Evolutionary conservation across 768 basidiomycete species (phyloP), one percentile per base, ranked within the genome.

Genomic region (Lactarius akahatsu): DNA sequence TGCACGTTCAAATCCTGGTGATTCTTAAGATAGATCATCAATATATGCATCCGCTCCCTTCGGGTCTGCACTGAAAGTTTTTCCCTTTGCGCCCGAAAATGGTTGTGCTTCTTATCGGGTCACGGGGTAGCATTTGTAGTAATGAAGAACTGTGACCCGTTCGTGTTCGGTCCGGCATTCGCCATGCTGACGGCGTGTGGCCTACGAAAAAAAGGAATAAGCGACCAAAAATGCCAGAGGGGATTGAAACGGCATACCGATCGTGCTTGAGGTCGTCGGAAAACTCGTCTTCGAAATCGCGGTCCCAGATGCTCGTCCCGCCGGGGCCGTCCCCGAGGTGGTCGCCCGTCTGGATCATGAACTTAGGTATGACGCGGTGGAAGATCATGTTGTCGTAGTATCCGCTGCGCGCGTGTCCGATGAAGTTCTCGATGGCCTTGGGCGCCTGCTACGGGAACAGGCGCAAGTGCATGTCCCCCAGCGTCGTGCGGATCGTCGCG

Each of bases 141-240:
- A 75, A 98, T 94, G 80, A 98, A 99, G 81, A 98, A 99, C 74
- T 99, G 96, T 1, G 92, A 95, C 0, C 95, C 96, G 74, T 97
- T 98, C 41, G 96, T 97, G 55, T 78, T 79, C 8, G 92, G 88
- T 4, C 95, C 96, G 6, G 91, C 92, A 72, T 96, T 95, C 10
- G 94, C 94, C 95, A 97, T 96, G 73, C 92, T 94, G 63, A 98
- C 82, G 4, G 92, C 96, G 74, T 98, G 98, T 0, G 97, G 96
- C 62, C 93, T 94, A 68, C 23, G 68, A 13, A 52, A 13, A 34
- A 26, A 32, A 50, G 18, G 30, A 30, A 30, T 30, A 30, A 32
- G 32, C 32, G 16, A 20, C n/a, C 41, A 28, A 57, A 26, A 18
- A 2, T 41, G 10, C 47, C 47, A 40, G 30, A 11, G n/a, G 13